Conservation (phyloP, 2,329 filamentous ascomycete species). For the Neofusicoccum kwambonambiense region DNA sequence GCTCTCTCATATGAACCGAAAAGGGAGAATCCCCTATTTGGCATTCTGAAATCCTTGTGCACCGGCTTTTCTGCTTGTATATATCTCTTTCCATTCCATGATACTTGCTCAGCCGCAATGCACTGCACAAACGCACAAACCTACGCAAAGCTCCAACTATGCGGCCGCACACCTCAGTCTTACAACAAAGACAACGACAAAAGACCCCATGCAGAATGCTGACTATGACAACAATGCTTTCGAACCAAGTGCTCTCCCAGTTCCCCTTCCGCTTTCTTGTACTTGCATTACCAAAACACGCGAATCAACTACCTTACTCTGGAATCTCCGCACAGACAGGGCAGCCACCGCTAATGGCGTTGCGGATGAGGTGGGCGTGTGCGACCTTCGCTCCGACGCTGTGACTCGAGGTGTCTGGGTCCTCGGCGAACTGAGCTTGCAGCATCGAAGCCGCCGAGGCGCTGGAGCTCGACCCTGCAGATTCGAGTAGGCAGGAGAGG, state of each 20-base stretch:
- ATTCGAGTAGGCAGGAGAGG: slow-evolving; percentile 65
- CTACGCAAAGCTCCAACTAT: no score
- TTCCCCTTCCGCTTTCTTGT: background rate
- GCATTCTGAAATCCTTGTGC: no score
- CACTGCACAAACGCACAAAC: background rate
- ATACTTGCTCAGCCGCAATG: no score
- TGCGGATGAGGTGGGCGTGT: slow-evolving; percentile 73
- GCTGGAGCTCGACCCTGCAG: slow-evolving; percentile 30
- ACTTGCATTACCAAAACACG: background rate
- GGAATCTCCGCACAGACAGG: slow-evolving; percentile 14
- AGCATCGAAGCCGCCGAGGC: slow-evolving; percentile 42
- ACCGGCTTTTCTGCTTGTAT: no score
- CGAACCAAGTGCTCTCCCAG: background rate
- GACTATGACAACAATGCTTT: background rate
- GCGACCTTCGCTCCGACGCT: slow-evolving; percentile 86
- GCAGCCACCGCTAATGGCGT: slow-evolving; percentile 66
- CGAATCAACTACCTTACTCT: background rate
- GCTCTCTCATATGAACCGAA: no score
- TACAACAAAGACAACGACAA: no score
- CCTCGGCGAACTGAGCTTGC: slow-evolving; percentile 40
- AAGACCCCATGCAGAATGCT: background rate
- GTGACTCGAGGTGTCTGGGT: slow-evolving; percentile 49
- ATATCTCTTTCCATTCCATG: no score
- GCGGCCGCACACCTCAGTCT: no score
- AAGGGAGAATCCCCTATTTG: no score